Evolutionary conservation across 345 rosid genomes (phyloP).

Genomic region (Camelina sativa): DNA sequence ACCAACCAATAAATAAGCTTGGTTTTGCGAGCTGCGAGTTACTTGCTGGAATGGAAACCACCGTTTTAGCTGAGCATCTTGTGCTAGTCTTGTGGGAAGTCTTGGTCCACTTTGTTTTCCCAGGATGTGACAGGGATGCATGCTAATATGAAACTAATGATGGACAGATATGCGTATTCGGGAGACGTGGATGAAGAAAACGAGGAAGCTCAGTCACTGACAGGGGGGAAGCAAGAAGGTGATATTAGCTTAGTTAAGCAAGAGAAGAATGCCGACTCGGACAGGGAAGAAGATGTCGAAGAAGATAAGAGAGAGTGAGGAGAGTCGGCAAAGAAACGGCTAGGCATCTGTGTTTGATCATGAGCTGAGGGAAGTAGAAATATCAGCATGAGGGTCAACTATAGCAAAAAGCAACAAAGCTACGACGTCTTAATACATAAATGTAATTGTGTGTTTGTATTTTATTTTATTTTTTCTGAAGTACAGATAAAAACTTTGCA

Average conservation of each 20-base stretch:
- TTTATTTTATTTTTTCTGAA: not conserved
- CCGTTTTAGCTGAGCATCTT: too few species aligned
- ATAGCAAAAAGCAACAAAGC: constrained; percentile 16
- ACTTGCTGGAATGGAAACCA: too few species aligned
- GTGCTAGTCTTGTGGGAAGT: constrained; percentile 24
- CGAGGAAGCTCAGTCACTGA: constrained; percentile 73
- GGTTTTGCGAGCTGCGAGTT: constrained; percentile 6
- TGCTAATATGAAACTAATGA: constrained; percentile 32
- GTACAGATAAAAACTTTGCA: not conserved
- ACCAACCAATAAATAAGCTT: constrained; percentile 23
- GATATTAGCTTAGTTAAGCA: constrained; percentile 69
- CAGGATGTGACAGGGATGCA: not conserved
- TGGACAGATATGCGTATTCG: constrained; percentile 78
- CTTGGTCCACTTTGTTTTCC: constrained; percentile 8
- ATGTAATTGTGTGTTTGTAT: constrained; percentile 39
- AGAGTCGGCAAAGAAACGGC: constrained; percentile 16
- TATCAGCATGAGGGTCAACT: constrained; percentile 28
- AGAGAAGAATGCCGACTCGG: constrained; percentile 51
- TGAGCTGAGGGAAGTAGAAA: constrained; percentile 14
- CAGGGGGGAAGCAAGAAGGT: constrained; percentile 67
- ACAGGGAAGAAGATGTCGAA: constrained; percentile 62
- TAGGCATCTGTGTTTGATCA: constrained; percentile 22
- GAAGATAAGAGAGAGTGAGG: constrained; percentile 75
- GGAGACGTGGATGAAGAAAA: constrained; percentile 68
- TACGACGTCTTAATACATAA: not conserved